Evolutionary conservation across 1,284 basidiomycete genomes (phyloP).

Genomic region (Cryptococcus wingfieldii): DNA sequence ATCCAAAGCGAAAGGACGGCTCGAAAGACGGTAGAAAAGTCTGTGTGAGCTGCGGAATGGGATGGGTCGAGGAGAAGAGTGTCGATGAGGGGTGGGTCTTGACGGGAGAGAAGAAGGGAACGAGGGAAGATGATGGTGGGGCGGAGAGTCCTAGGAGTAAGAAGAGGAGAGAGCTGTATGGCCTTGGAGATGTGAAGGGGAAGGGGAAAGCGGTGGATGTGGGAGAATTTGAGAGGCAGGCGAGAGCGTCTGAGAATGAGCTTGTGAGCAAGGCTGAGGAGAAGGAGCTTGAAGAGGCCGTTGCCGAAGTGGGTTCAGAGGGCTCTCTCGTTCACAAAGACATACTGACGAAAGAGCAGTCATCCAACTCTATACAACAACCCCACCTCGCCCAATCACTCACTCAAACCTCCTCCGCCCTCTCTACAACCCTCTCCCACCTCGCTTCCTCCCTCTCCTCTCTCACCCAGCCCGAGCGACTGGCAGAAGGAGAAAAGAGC

Average conservation of each 20-base stretch:
- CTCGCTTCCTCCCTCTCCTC: slow-evolving; percentile 8
- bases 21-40: slow-evolving; percentile 30
- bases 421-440: slow-evolving; percentile 5
- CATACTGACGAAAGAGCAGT: no score
- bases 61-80: slow-evolving; percentile 36
- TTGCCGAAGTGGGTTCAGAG: background rate
- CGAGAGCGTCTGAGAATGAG: slow-evolving; percentile 11
- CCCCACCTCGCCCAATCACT: background rate
- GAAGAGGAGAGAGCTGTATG: slow-evolving; percentile 38
- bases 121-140: background rate
- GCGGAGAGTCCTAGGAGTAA: slow-evolving; percentile 33
- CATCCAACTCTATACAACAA: background rate
- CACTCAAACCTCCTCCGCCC: slow-evolving; percentile 4
- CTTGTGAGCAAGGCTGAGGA: slow-evolving; percentile 1
- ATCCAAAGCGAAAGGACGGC: slow-evolving; percentile 34
- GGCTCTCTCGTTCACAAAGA: background rate
- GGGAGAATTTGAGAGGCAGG: slow-evolving; percentile 12
- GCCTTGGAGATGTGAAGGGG: slow-evolving; percentile 11
- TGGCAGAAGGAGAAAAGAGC: slow-evolving; percentile 8
- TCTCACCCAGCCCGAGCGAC: slow-evolving; percentile 11
- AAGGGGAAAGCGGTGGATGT: slow-evolving; percentile 6
- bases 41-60: slow-evolving; percentile 37
- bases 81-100: slow-evolving; percentile 15
- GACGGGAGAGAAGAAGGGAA: background rate
- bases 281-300: background rate